These are phyloP conservation scores for Porodaedalea pini DNA, from an alignment of 1,284 basidiomycete species.

Conservation along the genomic window DNA sequence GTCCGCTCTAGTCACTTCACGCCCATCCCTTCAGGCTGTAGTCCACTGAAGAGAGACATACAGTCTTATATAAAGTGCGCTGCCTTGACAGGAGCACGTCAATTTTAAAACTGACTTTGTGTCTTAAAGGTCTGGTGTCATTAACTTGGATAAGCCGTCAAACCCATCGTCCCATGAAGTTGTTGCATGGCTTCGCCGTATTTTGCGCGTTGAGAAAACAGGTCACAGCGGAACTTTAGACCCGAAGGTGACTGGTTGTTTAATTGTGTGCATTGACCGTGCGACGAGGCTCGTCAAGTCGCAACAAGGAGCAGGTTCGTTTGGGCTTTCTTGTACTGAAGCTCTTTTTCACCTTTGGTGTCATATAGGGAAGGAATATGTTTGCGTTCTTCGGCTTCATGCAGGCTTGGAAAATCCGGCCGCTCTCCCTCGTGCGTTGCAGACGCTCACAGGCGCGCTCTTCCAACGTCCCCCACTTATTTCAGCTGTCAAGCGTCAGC, in stretches of 20 bases:
- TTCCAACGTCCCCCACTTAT: conserved; percentile 99
- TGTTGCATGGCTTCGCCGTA: conserved; percentile 96
- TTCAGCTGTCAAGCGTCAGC: conserved; percentile 97
- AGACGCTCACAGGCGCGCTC: conserved; percentile 96
- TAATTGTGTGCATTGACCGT: conserved; percentile 99
- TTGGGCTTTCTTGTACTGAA: conserved; percentile 15
- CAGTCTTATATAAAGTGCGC: conserved; percentile 83
- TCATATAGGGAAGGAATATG: conserved; percentile 90
- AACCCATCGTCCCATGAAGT: conserved; percentile 99
- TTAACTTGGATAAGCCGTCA: conserved; percentile 99
- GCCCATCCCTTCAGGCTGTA: conserved; percentile 89
- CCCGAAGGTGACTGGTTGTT: conserved; percentile 97
- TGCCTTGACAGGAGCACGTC: background rate
- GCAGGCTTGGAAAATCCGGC: conserved; percentile 77
- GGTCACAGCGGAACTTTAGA: conserved; percentile 98
- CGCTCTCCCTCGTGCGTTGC: conserved; percentile 87
- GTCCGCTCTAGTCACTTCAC: conserved; percentile 97
- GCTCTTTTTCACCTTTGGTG: conserved; percentile 8
- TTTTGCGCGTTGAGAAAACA: conserved; percentile 95
- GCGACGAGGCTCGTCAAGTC: conserved; percentile 99
- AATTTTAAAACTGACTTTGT: background rate
- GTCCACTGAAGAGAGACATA: conserved; percentile 92
- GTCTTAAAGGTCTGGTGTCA: conserved; percentile 83
- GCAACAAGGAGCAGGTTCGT: conserved; percentile 88
- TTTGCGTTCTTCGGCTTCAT: conserved; percentile 93